Evolutionary conservation across 345 rosid species (phyloP).

Genomic region (Hibiscus mutabilis): DNA sequence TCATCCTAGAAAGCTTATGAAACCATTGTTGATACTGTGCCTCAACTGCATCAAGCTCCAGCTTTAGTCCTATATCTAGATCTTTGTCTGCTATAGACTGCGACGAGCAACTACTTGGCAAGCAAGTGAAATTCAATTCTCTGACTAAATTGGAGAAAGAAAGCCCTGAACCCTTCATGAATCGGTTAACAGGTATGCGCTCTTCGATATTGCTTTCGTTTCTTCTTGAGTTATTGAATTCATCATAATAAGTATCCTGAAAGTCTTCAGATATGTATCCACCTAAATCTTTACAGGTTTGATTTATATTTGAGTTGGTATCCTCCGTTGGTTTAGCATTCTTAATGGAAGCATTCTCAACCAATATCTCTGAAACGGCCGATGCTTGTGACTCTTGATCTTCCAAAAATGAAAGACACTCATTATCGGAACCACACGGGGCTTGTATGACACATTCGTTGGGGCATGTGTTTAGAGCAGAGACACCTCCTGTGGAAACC

Average conservation of each 20-base stretch:
- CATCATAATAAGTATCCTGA: slow-evolving; percentile 24
- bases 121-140: slow-evolving; percentile 21
- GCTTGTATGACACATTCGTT: slow-evolving; percentile 15
- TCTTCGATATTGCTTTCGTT: slow-evolving; percentile 21
- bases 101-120: slow-evolving; percentile 33
- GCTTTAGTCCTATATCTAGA: slow-evolving; percentile 39
- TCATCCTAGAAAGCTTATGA: slow-evolving; percentile 51
- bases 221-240: slow-evolving; percentile 18
- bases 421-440: slow-evolving; percentile 13
- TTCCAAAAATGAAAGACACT: slow-evolving; percentile 23
- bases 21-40: slow-evolving; percentile 54
- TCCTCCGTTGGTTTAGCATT: slow-evolving; percentile 20
- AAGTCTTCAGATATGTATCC: slow-evolving; percentile 25
- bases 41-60: slow-evolving; percentile 56
- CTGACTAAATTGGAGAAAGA: slow-evolving; percentile 25
- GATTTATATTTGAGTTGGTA: slow-evolving; percentile 20
- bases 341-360: slow-evolving; percentile 28
- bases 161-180: slow-evolving; percentile 17
- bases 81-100: slow-evolving; percentile 23
- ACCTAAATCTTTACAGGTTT: slow-evolving; percentile 21
- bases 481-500: slow-evolving; percentile 11
- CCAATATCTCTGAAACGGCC: slow-evolving; percentile 24
- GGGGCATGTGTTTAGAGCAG: slow-evolving; percentile 8
- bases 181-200: slow-evolving; percentile 17
- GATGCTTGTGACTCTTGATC: slow-evolving; percentile 37